These are phyloP conservation scores for Zizania latifolia DNA, from an alignment of 176 grass and related monocot genomes.

Conservation along the genomic window DNA sequence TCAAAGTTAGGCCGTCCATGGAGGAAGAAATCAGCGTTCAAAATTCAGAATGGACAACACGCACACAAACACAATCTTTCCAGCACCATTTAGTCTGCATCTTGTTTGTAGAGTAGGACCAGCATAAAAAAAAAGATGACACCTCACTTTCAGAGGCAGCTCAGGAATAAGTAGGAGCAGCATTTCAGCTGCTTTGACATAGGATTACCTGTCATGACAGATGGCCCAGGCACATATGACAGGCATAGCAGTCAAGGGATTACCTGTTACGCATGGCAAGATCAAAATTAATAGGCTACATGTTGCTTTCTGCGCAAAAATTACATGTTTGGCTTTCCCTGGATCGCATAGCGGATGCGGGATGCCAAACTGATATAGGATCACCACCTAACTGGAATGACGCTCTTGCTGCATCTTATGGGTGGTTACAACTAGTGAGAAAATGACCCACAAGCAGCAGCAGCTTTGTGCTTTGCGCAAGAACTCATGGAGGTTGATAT, in stretches of 20 bases:
- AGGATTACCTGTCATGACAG: not conserved
- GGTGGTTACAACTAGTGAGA: conserved; percentile 4
- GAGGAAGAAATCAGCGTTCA: not conserved
- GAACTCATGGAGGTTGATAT: not conserved
- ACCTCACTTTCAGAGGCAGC: conserved; percentile 22
- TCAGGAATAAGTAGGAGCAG: not conserved
- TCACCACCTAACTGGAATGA: conserved; percentile 1
- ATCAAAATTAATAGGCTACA: conserved; percentile 12
- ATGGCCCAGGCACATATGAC: not conserved
- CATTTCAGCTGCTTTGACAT: not conserved
- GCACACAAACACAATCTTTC: not conserved
- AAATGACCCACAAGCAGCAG: not conserved
- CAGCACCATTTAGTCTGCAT: not conserved
- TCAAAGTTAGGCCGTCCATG: not conserved
- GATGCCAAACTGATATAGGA: conserved; percentile 5
- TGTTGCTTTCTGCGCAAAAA: conserved; percentile 22
- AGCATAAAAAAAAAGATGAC: not conserved
- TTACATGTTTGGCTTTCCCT: conserved; percentile 16
- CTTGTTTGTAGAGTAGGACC: not conserved
- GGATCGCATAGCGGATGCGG: too few relatives aligned
- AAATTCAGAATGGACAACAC: not conserved
- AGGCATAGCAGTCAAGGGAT: not conserved
- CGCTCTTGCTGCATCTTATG: conserved; percentile 9
- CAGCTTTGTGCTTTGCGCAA: conserved; percentile 4
- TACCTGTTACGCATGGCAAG: not conserved